Base-by-base conservation (phyloP, 1,284 basidiomycete genomes). In the Ustilago curta region DNA sequence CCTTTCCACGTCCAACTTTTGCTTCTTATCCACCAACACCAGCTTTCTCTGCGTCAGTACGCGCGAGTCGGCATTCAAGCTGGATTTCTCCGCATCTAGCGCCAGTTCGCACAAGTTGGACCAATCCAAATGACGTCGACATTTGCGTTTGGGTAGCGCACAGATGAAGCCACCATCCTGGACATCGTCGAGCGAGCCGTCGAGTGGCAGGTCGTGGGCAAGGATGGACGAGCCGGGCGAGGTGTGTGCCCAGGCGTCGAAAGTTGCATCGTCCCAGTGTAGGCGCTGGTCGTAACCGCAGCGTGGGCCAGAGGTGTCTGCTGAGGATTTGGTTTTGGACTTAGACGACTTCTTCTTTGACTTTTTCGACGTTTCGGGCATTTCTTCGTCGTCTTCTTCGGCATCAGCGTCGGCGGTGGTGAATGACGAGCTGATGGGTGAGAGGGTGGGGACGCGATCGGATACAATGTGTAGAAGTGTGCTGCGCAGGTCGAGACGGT, bases 251-350 rank as follows among this genome's bases (percentile, higher is more conserved):
- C 69, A 76, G 4, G 27, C 9, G n/a, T 71, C 65, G 31, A 76
- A 76, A 0, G 21, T 18, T 2, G 44, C 25, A 31, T 76, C 59
- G 54, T 68, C 69, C 66, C 66, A 76, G 40, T 69, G 59, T 37
- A 76, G 63, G 3, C 74, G 65, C 16, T 65, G 49, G 31, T 76
- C 74, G 59, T 72, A 76, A n/a, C 74, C 74, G 49, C 74, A 76
- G 3, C 66, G 69, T 14, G 66, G 70, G 11, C 74, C 70, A 14
- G 55, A 27, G 2, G 57, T 37, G 4, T 61, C 61, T 16, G 61
- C 4, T 12, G 37, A 21, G 37, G 61, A 48, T 32, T 63, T 70
- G 27, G 51, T 23, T 11, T 53, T 54, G n/a, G 27, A 27, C 31
- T 56, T 60, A 16, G 70, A 48, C 39, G 19, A 39, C 42, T 50